Conservation (phyloP, 257 asterid genomes). For the Solanum chilense region DNA sequence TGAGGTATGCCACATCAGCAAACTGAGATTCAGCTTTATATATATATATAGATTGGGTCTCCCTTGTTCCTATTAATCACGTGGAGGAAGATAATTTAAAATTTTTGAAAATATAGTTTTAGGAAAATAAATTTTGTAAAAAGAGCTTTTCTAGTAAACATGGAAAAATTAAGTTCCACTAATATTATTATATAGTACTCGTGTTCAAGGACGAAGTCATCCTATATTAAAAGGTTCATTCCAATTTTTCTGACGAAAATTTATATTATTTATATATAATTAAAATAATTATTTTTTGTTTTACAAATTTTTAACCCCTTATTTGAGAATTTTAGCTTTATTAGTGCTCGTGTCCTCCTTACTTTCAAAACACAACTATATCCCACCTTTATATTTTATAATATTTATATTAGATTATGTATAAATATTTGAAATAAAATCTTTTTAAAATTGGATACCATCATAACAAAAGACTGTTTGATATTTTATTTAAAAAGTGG, state of each 20-base stretch:
- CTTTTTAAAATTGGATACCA: not conserved
- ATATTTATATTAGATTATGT: not conserved
- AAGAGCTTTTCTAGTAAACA: rapidly evolving
- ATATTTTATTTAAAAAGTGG: not conserved
- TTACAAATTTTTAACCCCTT: too few relatives aligned
- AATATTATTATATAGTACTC: too few relatives aligned
- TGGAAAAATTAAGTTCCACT: not conserved
- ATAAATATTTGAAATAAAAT: not conserved
- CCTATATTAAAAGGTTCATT: too few relatives aligned
- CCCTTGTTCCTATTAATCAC: not conserved
- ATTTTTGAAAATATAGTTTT: too few relatives aligned
- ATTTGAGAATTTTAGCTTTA: too few relatives aligned
- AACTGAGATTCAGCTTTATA: too few relatives aligned
- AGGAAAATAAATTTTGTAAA: not conserved
- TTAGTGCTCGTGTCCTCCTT: too few relatives aligned
- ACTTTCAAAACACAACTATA: not conserved
- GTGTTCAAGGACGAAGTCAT: too few relatives aligned
- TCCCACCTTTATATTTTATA: not conserved
- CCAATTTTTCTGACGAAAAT: rapidly evolving
- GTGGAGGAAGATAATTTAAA: not conserved
- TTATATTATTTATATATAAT: too few relatives aligned
- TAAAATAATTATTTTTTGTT: too few relatives aligned
- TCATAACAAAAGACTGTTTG: not conserved
- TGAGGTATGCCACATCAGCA: too few relatives aligned
- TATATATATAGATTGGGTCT: too few relatives aligned